Conservation (phyloP, 768 basidiomycete genomes). For the Boletus subcaerulescens region DNA sequence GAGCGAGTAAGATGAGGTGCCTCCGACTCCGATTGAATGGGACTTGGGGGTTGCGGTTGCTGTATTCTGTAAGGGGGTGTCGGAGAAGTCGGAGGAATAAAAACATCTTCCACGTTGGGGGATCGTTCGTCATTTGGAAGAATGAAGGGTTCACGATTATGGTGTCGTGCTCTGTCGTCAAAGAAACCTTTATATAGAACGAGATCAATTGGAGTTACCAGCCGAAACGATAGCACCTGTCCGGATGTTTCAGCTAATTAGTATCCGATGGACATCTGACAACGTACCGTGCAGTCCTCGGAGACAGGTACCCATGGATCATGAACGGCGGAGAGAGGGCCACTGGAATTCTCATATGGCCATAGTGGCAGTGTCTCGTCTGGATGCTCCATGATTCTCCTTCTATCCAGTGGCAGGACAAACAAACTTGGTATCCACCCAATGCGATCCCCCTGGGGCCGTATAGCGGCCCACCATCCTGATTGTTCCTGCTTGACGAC, state of each 20-base stretch:
- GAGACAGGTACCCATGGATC: constrained; percentile 21
- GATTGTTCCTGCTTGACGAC: constrained; percentile 66
- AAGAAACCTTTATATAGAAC: constrained; percentile 6
- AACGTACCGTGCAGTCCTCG: constrained; percentile 17
- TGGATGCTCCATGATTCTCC: constrained; percentile 40
- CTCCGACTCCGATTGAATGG: neutral
- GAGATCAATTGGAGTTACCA: constrained; percentile 19
- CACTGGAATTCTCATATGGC: constrained; percentile 15
- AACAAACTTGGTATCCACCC: constrained; percentile 80
- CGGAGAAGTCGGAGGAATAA: constrained; percentile 18
- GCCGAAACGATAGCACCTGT: constrained; percentile 16
- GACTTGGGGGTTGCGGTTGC: neutral
- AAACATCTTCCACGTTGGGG: neutral
- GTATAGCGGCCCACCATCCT: constrained; percentile 83
- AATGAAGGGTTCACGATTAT: constrained; percentile 7
- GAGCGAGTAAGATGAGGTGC: neutral
- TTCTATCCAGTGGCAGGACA: constrained; percentile 47
- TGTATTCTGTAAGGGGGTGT: constrained; percentile 23
- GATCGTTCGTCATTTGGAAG: constrained; percentile 8
- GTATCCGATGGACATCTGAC: neutral
- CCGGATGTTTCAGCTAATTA: constrained; percentile 7
- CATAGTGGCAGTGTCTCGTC: constrained; percentile 41
- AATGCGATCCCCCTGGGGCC: constrained; percentile 46
- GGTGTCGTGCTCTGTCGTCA: neutral
- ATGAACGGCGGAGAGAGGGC: constrained; percentile 12